Evolutionary conservation across 2,329 filamentous ascomycete species (phyloP), one percentile per base, ranked within the genome.

Genomic region (Hymenoscyphus linearis): DNA sequence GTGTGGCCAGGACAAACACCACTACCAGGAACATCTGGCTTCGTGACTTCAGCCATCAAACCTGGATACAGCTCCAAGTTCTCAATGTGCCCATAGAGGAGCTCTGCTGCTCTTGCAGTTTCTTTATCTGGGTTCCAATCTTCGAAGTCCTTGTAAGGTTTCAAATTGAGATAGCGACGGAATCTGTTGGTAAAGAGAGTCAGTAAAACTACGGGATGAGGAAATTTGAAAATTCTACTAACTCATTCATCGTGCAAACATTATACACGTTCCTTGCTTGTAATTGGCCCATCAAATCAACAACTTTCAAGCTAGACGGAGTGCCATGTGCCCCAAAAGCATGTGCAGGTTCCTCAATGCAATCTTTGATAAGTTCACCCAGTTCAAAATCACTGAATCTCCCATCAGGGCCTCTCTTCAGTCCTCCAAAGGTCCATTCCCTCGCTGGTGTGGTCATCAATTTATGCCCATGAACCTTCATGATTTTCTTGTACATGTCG

Each of bases 31-130:
- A 82, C 78, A 0, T 81, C 67, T 4, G 79, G 77, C 66, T 85
- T 85, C 14, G 82, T 76, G 59, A 79, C 77, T 70, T 86, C 83
- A 9, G 80, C 76, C 67, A 84, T 78, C 6, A 85, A 67, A 13
- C 83, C 83, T 2, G 83, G 83, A 65, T 85, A 85, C 6, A 86
- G 72, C 67, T 86, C 83, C 13, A 83, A 78, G 7, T 76, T 74
- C 56, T 83, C 80, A 14, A 80, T 79, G 44, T 80, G 77, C 34
- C 79, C 79, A 61, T 82, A 83, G 2, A 83, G 71, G 35, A 76
- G 71, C 62, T 73, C 66, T 1, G 75, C 64, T 78, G 72, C 65
- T 76, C 75, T 72, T 1, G 77, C 76, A 26, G 82, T 76, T 22
- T 76, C 73, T 2, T 78, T 77, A 59, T 83, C 79, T 0, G 77